phyloP scores from a whole-genome alignment of 805 yeast species.

The Ascoidea tarda region DNA sequence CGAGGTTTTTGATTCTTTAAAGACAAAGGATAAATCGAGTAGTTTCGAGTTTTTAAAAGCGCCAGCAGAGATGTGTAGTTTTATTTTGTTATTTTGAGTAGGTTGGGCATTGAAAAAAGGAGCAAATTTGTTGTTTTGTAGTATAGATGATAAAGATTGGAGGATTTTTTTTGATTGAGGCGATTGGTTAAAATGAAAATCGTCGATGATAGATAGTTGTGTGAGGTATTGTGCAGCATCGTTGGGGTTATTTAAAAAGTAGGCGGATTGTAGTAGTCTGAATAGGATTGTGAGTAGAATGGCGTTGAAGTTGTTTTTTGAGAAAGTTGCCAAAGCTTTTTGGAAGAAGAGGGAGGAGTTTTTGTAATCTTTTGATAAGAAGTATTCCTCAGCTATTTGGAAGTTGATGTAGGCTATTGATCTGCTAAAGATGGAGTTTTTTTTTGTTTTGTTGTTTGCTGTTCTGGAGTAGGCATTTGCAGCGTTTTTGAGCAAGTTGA shows the following conservation, averaged over 20 bases:
- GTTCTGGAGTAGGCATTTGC: constrained; percentile 21
- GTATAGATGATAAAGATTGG: not conserved
- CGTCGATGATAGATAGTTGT: constrained; percentile 18
- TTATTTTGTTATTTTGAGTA: constrained; percentile 1
- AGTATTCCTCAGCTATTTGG: constrained; percentile 37
- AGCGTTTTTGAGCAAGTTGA: constrained; percentile 21
- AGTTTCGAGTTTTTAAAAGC: constrained; percentile 12
- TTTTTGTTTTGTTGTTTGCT: constrained; percentile 16
- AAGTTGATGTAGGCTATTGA: constrained; percentile 28
- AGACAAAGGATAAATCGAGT: constrained; percentile 13
- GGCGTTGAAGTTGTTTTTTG: constrained; percentile 26
- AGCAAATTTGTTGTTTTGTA: not conserved
- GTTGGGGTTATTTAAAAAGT: constrained; percentile 16
- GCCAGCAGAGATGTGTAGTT: constrained; percentile 14
- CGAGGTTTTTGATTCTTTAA: constrained; percentile 11
- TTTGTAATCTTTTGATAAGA: constrained; percentile 18
- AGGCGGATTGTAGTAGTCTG: constrained; percentile 25
- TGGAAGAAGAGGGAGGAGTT: constrained; percentile 28
- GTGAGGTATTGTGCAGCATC: constrained; percentile 21
- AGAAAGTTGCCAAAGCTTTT: constrained; percentile 21
- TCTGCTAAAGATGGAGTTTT: constrained; percentile 17
- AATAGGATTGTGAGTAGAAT: constrained; percentile 20
- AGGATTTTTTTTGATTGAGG: too few relatives aligned
- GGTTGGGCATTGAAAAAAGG: not conserved
- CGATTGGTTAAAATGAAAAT: not conserved